Evolutionary conservation across 441 rosid species (phyloP).

Genomic region (Croton setiger): DNA sequence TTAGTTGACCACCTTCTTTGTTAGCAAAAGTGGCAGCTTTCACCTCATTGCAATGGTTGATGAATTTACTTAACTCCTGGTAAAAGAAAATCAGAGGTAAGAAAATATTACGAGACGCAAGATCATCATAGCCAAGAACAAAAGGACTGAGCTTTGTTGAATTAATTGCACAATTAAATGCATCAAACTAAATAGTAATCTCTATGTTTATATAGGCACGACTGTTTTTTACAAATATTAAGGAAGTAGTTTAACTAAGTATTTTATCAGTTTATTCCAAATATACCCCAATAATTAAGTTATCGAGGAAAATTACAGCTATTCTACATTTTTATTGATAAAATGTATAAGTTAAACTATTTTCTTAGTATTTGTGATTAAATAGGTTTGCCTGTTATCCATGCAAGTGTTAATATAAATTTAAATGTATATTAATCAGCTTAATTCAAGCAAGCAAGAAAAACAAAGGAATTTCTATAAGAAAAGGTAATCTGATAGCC

Average conservation of each 20-base stretch:
- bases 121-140: background rate
- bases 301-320: too few relatives aligned
- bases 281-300: too few relatives aligned
- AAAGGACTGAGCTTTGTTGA: background rate
- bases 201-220: too few relatives aligned
- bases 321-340: too few relatives aligned
- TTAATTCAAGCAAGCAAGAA: background rate
- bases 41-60: constrained; percentile 80
- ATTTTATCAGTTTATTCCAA: too few relatives aligned
- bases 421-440: background rate
- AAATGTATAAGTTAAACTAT: too few relatives aligned
- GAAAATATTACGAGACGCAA: background rate
- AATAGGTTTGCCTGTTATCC: too few relatives aligned
- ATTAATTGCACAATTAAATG: too few relatives aligned
- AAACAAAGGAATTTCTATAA: background rate
- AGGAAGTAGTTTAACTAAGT: too few relatives aligned
- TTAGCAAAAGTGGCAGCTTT: constrained; percentile 78
- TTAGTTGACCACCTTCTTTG: constrained; percentile 80
- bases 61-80: constrained; percentile 81
- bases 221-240: too few relatives aligned
- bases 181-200: too few relatives aligned
- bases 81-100: constrained; percentile 12
- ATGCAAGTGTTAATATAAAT: background rate
- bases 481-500: background rate
- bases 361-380: too few relatives aligned